phyloP scores from a whole-genome alignment of 345 rosid genomes.

The Leavenworthia alabamica region DNA sequence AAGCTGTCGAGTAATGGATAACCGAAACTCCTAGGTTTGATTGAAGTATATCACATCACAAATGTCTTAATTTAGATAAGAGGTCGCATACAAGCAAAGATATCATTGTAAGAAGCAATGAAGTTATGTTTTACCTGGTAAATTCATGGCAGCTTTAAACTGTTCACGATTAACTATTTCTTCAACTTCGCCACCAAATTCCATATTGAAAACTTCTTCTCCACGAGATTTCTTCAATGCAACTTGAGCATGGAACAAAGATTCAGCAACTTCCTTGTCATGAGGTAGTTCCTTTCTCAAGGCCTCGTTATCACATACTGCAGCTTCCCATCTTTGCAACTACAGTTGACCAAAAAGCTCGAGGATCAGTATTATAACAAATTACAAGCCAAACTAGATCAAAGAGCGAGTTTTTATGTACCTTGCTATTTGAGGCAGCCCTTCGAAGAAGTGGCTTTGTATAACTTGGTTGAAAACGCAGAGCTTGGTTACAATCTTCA shows the following conservation, averaged over 20 bases:
- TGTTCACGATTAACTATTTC: constrained; percentile 58
- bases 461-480: constrained; percentile 68
- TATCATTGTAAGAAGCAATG: constrained; percentile 11
- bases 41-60: not conserved
- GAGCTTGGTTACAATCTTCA: constrained; percentile 80
- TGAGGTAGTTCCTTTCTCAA: constrained; percentile 77
- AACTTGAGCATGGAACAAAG: constrained; percentile 87
- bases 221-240: constrained; percentile 92
- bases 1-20: constrained; percentile 40
- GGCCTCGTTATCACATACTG: constrained; percentile 84
- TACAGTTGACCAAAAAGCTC: constrained; percentile 30
- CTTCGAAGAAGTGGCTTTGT: constrained; percentile 85
- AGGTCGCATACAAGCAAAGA: not conserved
- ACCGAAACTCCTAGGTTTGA: constrained; percentile 43
- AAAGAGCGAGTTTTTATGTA: constrained; percentile 8
- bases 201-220: constrained; percentile 86
- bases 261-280: constrained; percentile 81
- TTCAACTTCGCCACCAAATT: constrained; percentile 96
- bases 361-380: not conserved
- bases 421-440: constrained; percentile 88
- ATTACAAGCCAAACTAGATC: not conserved
- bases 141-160: constrained; percentile 70
- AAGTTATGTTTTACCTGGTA: constrained; percentile 44
- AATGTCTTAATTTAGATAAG: not conserved
- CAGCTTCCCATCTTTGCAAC: constrained; percentile 87